Evolutionary conservation across 768 basidiomycete genomes (phyloP), one percentile per base, ranked within the genome.

Genomic region (Lentinula aciculospora): DNA sequence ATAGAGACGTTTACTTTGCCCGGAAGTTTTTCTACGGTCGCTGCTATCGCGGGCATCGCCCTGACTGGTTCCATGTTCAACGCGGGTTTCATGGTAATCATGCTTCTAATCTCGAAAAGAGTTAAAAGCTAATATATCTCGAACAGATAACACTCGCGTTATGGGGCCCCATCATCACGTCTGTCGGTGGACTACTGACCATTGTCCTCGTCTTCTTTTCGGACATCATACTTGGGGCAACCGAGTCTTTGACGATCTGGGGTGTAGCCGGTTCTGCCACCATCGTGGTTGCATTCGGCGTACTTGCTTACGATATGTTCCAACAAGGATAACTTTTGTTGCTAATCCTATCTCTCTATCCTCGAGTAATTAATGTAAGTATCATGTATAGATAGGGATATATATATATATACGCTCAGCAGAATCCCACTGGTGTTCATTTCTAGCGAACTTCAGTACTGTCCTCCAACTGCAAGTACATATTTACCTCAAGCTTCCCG

Each of bases 121-220:
- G 34, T 56, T 45, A 23, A 32, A 40, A n/a, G n/a, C 56, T 47
- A 63, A 28, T 63, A 54, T 55, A 5, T 60, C 40, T 46, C 59
- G 50, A 58, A 27, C 62, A 94, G 92, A 78, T 90, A 56, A 75
- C 96, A 3, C 74, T 96, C 48, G 89, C 89, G 27, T 71, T 90
- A 27, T 94, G 91, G 90, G 93, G 93, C 3, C 93, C 93, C 5
- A 84, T 94, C 40, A 81, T 93, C 42, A 84, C 86, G 8, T 92
- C 91, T 2, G 94, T 97, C 31, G 94, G 93, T 45, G 93, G 83
- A 69, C 79, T 98, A n/a, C 78, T 96, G n/a, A 94, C 94, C 4
- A 95, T 96, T 62, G 91, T 96, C 36, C 79, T 97, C 49, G 90
- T 94, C 13, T 82, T 94, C 47, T 64, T 92, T 15, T 83, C 88